Evolutionary conservation across 2,329 filamentous ascomycete genomes (phyloP), one percentile per base, ranked within the genome.

Genomic region (Cordyceps cateniannulata): DNA sequence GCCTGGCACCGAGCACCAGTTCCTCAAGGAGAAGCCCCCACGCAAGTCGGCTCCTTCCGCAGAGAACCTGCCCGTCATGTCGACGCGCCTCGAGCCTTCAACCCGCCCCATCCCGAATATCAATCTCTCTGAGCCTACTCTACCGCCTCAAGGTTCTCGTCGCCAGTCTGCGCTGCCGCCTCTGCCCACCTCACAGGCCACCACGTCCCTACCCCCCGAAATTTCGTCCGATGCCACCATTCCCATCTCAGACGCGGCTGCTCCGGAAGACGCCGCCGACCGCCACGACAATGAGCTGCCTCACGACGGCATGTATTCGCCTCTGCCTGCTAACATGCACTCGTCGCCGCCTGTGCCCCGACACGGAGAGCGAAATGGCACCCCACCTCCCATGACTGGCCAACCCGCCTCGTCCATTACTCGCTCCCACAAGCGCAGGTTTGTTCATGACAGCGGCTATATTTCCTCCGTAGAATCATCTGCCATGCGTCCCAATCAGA

Each of bases 401-500:
- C 81, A 85, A 51, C 77, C 81, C 42, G 77, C 81, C 44, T 87
- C 87, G 22, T 89, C 89, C n/a, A 81, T 81, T 48, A 77, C 79
- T 55, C 85, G 85, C 56, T 84, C 86, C 44, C 86, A 88, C 66
- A 91, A 90, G 75, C 87, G 89, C 66, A 93, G 91, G 72, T 85
- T 89, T 68, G 84, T 84, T 79, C 91, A 84, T 69, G 95, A 99
- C 74, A 98, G 93, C 71, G 95, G 95, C 45, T 99, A 98, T 74
- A 96, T 96, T 71, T 98, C 95, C 1, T 97, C 93, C 0, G 82
- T 98, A 20, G 93, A 97, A 67, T 98, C 95, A 3, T 98, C 95
- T 0, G 91, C 83, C 16, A 83, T 91, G 71, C 85, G 93, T 62
- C 86, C 89, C 52, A 58, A 87, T 64, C 83, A 85, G 65, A 79